phyloP scores from a whole-genome alignment of 768 basidiomycete genomes.

The Austroboletus eburneus region DNA sequence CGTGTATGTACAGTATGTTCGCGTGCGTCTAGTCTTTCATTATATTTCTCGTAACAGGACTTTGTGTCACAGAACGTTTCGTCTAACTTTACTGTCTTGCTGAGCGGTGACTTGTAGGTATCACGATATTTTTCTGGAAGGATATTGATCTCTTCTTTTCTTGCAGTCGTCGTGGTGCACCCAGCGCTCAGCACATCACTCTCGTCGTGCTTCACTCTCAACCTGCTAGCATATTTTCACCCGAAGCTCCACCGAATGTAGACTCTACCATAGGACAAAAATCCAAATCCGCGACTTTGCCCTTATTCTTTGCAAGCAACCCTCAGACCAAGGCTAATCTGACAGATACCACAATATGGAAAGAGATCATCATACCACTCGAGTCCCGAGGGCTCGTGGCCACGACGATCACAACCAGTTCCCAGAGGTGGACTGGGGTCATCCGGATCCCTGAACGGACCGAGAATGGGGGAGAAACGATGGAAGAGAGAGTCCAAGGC shows the following conservation, averaged over 20 bases:
- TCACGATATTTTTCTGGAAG: not conserved
- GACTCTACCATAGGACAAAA: conserved; percentile 14
- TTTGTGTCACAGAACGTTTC: conserved; percentile 47
- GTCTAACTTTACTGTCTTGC: conserved; percentile 43
- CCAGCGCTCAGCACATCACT: conserved; percentile 13
- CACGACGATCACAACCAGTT: conserved; percentile 28
- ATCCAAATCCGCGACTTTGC: conserved; percentile 10
- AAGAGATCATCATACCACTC: conserved; percentile 41
- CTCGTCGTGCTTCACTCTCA: conserved; percentile 16
- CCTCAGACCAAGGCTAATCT: conserved; percentile 8
- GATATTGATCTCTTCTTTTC: not conserved
- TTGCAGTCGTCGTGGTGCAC: conserved; percentile 42
- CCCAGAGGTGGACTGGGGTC: conserved; percentile 49
- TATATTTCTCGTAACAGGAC: conserved; percentile 31
- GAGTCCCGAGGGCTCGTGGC: conserved; percentile 44
- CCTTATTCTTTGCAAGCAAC: conserved; percentile 14
- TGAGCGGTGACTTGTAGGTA: conserved; percentile 59
- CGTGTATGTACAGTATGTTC: conserved; percentile 33
- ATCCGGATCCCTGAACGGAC: conserved; percentile 41
- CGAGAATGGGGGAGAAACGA: conserved; percentile 8
- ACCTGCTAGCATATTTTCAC: conserved; percentile 9
- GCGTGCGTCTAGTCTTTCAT: not conserved
- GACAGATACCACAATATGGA: conserved; percentile 26
- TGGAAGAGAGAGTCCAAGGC: conserved; percentile 21
- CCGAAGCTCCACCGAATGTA: conserved; percentile 10